Evolutionary conservation across 768 basidiomycete species (phyloP).

Genomic region (Suillus fuscotomentosus): DNA sequence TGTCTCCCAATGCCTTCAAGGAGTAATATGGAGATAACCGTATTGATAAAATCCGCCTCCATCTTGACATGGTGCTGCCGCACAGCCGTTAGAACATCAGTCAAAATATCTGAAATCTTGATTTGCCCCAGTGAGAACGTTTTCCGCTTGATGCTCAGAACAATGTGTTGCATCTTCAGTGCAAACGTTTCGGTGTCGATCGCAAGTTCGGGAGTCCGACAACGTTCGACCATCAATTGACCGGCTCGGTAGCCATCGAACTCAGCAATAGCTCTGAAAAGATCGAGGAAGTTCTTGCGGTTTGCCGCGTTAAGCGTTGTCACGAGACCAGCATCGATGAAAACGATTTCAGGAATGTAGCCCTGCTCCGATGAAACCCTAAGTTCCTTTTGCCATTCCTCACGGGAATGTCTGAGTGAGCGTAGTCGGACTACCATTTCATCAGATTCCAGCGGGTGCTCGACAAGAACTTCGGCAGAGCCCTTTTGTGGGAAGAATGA

Average conservation of each 20-base stretch:
- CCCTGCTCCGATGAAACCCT: conserved; percentile 59
- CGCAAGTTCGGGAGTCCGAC: conserved; percentile 85
- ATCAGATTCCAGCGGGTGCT: conserved; percentile 46
- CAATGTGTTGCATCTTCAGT: conserved; percentile 95
- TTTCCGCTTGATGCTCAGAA: conserved; percentile 90
- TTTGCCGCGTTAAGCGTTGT: conserved; percentile 83
- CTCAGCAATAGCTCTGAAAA: conserved; percentile 93
- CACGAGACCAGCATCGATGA: conserved; percentile 95
- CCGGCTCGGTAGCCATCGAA: conserved; percentile 97
- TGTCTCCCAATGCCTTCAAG: conserved; percentile 96
- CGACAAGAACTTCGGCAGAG: conserved; percentile 19
- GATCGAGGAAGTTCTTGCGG: conserved; percentile 91
- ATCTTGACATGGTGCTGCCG: conserved; percentile 95
- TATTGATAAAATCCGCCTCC: conserved; percentile 99
- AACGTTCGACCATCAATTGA: conserved; percentile 94
- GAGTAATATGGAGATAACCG: conserved; percentile 89
- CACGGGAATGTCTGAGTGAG: conserved; percentile 52
- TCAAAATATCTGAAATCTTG: conserved; percentile 91
- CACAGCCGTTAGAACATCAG: conserved; percentile 84
- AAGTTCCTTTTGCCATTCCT: conserved; percentile 72
- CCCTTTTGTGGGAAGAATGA: conserved; percentile 45
- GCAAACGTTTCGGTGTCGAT: conserved; percentile 95
- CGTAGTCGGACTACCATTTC: conserved; percentile 70
- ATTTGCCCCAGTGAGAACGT: conserved; percentile 98
- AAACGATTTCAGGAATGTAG: conserved; percentile 91